Conservation (phyloP, 352 stramenopile genomes). For the Globisporangium spinosum region DNA sequence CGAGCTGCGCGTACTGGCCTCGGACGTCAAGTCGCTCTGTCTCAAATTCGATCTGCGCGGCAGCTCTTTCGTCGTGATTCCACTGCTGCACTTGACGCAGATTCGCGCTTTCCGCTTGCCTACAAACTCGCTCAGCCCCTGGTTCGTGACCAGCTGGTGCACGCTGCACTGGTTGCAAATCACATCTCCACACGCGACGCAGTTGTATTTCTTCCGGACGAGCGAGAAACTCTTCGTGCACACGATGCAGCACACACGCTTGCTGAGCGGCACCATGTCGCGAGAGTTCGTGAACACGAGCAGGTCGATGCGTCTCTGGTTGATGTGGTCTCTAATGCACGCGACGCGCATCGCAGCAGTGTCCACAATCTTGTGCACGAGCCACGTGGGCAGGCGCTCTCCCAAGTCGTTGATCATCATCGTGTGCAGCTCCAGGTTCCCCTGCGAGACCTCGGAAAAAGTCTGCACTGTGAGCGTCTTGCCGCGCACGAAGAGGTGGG, state of each 20-base stretch:
- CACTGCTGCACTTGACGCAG: constrained; percentile 73
- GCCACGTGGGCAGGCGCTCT: constrained; percentile 69
- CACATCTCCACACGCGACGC: constrained; percentile 72
- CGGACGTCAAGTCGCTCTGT: constrained; percentile 26
- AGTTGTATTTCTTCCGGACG: constrained; percentile 86
- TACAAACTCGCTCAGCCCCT: constrained; percentile 37
- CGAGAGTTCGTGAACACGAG: constrained; percentile 61
- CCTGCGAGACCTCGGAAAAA: constrained; percentile 51
- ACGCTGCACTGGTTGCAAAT: constrained; percentile 81
- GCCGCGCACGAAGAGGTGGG: constrained; percentile 58
- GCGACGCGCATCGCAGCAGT: constrained; percentile 67
- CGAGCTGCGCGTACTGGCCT: constrained; percentile 24
- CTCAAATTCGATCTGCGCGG: constrained; percentile 41
- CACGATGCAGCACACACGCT: constrained; percentile 73
- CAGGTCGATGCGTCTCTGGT: constrained; percentile 68
- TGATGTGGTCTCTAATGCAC: constrained; percentile 75
- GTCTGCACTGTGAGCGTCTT: constrained; percentile 78
- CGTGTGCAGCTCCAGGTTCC: constrained; percentile 66
- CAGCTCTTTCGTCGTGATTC: constrained; percentile 48
- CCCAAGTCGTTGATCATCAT: constrained; percentile 84
- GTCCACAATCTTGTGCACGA: constrained; percentile 83
- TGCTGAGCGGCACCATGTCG: constrained; percentile 68
- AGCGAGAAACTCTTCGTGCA: constrained; percentile 84
- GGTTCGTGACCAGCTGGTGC: constrained; percentile 62
- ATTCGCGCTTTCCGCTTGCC: constrained; percentile 75